Evolutionary conservation across 805 yeast species (phyloP), one percentile per base, ranked within the genome.

Genomic region (Schwanniomyces polymorphus): DNA sequence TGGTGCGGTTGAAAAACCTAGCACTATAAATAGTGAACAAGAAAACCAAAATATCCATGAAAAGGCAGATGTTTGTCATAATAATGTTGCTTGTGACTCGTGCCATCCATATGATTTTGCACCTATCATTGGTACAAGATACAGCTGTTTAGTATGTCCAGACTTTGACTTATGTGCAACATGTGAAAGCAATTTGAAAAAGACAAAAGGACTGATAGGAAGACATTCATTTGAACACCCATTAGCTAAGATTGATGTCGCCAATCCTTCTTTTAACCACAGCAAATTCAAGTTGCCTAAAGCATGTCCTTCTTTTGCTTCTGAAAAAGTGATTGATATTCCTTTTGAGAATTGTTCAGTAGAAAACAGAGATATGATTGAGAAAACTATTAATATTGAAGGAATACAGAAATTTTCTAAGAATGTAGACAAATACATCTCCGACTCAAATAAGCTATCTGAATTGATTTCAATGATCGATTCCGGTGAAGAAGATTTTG

Each of bases 151-250:
- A 23, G 74, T 79, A 27, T 81, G 86, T 55, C 57, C 58, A 3
- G 79, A 82, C 56, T 79, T 67, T 56, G 86, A 82, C 56, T 59
- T 81, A 44, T 81, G 86, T 56, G 70, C 71, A 41, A 38, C 52
- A 17, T 68, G 74, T 53, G 69, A 66, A 44, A 40, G 42, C 5
- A 51, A 50, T 8, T 56, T 43, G n/a, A 55, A 53, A 21, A 8
- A 16, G 7, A 43, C 49, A 16, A 44, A 54, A 34, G 44, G 43
- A 27, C 41, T 43, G 29, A 25, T 46, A 40, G 57, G 61, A 26
- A 34, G 44, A 7, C 74, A 69, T 50, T 48, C 55, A 14, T 52
- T 45, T 37, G 41, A 43, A 2, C 74, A 69, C 45, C 66, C 73
- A 27, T 55, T 65, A 56, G 59, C 60, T n/a, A 68, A 65, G 45